These are phyloP conservation scores for Laburnicola sp. DNA, from an alignment of 2,329 filamentous ascomycete genomes.

Conservation along the genomic window DNA sequence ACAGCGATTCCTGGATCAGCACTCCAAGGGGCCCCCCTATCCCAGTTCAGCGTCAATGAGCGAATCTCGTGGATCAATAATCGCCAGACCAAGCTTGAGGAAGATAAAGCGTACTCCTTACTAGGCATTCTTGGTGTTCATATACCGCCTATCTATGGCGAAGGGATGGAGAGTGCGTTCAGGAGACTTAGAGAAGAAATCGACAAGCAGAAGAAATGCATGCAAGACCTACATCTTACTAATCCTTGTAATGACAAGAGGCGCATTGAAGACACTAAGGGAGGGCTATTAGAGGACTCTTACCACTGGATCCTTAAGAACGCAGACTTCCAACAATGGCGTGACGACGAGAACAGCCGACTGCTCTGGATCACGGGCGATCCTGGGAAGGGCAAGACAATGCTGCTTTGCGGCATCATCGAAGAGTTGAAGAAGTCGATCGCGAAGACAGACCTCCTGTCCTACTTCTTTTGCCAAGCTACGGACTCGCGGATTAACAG, in stretches of 20 bases:
- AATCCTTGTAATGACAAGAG: neutral
- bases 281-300: too few relatives aligned
- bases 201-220: neutral
- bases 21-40: too few relatives aligned
- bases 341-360: too few relatives aligned
- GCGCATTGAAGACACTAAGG: too few relatives aligned
- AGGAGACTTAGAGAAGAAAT: neutral
- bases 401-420: neutral
- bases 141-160: conserved; percentile 24
- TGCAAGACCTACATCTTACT: neutral
- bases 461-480: neutral
- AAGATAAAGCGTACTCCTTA: neutral
- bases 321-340: too few relatives aligned
- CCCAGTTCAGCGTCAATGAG: too few relatives aligned
- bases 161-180: conserved; percentile 20
- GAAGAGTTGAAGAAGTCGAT: neutral
- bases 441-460: neutral
- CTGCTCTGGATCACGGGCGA: too few relatives aligned
- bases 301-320: too few relatives aligned
- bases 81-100: too few relatives aligned
- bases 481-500: too few relatives aligned
- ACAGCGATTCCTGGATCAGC: too few relatives aligned
- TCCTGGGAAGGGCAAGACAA: neutral
- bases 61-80: too few relatives aligned
- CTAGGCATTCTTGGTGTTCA: conserved; percentile 10